These are phyloP conservation scores for Odonthalia washingtoniensis DNA, from an alignment of 31 red algal genomes.

Conservation along the genomic window DNA sequence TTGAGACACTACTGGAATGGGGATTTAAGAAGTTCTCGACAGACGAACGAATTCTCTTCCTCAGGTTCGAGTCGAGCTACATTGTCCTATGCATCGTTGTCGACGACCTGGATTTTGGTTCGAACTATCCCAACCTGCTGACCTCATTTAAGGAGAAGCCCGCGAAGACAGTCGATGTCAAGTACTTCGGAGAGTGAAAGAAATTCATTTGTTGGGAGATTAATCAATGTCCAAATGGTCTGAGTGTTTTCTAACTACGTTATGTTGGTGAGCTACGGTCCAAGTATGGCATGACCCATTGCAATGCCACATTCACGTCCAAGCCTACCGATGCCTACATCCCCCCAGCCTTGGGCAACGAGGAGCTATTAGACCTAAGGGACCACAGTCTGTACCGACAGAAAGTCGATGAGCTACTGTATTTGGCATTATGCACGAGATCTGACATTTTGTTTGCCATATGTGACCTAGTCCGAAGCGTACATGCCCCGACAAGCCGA, in stretches of 20 bases:
- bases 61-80: background rate
- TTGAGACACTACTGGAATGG: background rate
- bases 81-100: background rate
- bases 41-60: background rate
- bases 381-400: background rate
- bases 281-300: background rate
- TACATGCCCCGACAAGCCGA: background rate
- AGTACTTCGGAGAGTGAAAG: background rate
- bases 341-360: background rate
- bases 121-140: background rate
- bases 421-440: constrained; percentile 28
- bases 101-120: background rate
- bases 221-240: background rate
- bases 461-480: background rate
- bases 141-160: background rate
- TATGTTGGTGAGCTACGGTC: background rate
- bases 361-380: background rate
- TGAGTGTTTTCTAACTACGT: background rate
- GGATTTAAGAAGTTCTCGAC: constrained; percentile 4
- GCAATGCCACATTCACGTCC: background rate
- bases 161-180: background rate
- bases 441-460: background rate
- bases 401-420: background rate
- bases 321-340: background rate
- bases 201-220: constrained; percentile 22